Evolutionary conservation across 116 monocot genomes (phyloP), one percentile per base, ranked within the genome.

Genomic region (Iris pallida): DNA sequence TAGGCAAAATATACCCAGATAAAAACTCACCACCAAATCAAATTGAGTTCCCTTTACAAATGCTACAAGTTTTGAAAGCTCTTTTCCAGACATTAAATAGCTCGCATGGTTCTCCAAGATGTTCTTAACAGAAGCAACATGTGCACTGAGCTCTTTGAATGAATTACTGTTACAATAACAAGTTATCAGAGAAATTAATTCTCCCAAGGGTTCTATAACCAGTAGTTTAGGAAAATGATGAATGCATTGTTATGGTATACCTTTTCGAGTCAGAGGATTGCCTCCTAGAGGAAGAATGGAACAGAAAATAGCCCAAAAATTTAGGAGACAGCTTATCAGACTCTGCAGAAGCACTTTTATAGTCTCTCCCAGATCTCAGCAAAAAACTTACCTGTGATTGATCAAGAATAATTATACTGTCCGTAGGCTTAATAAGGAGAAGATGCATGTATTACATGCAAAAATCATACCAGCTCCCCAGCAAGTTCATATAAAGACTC

Each of bases 31-130:
- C 90, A 99, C 99, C 77, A 99, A 84, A 80, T 99, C 99, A 88
- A 99, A 99, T 61, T 99, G 99, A 47, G 99, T 99, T 69, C 99
- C 99, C 68, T 99, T 99, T 5, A 99, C 99, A 90, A 99, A 99
- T 63, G 99, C 90, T 73, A 99, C 99, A 47, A 99, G 88, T 70
- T 99, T 99, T 8, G 99, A 93, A 63, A 99, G 99, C 81, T 99
- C 99, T 81, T 99, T 99, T 73, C 82, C 93, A 68, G 99, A 90
- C 99, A 99, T 99, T 59, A 99, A 79, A 57, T 82, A 90, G 71
- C 99, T 86, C 46, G 93, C 93, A 86, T 99, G 99, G 75, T 61
- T 88, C 74, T 99, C 99, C 70, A 99, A 71, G 68, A 99, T 93
- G 76, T 90, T 99, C 82, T 90, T 93, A 10, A 99, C 93, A 65